phyloP scores from a whole-genome alignment of 2,329 filamentous ascomycete species.

The Ophiostoma tasmaniense region DNA sequence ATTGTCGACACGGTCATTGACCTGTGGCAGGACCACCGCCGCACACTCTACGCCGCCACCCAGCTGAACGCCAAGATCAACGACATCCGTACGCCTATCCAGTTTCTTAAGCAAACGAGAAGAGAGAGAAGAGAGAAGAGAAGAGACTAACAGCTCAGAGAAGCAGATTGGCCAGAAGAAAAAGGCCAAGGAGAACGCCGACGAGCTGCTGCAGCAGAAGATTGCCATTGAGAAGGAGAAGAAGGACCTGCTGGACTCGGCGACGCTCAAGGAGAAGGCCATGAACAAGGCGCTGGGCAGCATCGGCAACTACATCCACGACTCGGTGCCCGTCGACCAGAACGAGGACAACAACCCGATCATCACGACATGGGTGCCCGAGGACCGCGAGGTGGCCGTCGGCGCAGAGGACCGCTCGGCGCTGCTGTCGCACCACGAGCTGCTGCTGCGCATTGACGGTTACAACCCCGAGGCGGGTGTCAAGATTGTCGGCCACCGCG shows the following conservation, averaged over 20 bases:
- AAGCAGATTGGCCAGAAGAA: conserved; percentile 52
- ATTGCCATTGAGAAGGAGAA: conserved; percentile 59
- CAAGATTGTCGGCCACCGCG: conserved; percentile 89
- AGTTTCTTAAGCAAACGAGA: no score
- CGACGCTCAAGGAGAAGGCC: conserved; percentile 63
- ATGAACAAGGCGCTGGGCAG: conserved; percentile 72
- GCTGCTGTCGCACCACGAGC: conserved; percentile 86
- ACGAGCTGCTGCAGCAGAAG: conserved; percentile 71
- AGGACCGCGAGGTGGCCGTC: conserved; percentile 51
- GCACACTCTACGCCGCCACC: conserved; percentile 47
- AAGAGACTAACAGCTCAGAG: conserved; percentile 10
- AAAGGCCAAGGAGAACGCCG: conserved; percentile 87
- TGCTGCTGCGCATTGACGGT: conserved; percentile 76
- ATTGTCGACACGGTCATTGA: conserved; percentile 85
- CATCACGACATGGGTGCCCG: conserved; percentile 71
- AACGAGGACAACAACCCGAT: conserved; percentile 83
- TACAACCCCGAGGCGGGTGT: conserved; percentile 89
- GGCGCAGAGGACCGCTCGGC: conserved; percentile 55
- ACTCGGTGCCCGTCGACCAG: conserved; percentile 72
- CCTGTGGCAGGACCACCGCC: conserved; percentile 77
- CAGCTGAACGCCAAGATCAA: conserved; percentile 83
- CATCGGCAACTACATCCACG: conserved; percentile 88
- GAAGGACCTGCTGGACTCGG: conserved; percentile 63
- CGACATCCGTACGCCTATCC: conserved; percentile 28
- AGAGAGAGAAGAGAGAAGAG: no score